Base-by-base conservation (phyloP, 1,284 basidiomycete species). In the Hymenochaete sp. region DNA sequence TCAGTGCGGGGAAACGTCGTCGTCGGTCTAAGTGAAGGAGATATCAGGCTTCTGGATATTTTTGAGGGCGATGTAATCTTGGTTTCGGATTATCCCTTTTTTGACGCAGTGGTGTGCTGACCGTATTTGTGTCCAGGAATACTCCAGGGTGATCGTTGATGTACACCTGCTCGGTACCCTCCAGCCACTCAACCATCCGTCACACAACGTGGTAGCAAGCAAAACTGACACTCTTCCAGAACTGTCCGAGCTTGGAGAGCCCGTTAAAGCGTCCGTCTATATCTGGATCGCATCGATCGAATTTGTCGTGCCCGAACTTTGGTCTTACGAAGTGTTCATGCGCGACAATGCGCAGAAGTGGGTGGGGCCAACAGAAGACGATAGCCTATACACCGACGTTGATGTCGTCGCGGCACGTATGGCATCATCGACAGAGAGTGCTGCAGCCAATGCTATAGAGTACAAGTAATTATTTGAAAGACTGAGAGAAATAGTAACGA, bases 271-370 rank as follows among this genome's bases (percentile, higher is more conserved):
- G 0, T 69, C 83, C 52, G 81, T 82, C 1, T 93, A 93, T 59
- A 68, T 90, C 24, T 93, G 80, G 75, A 59, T 56, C n/a, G 60
- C 56, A 2, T 59, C 71, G 0, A 44, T 68, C 5, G 53, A 60
- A 0, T 52, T 62, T 10, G 66, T 93, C 8, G 67, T 77, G 29
- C 68, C 75, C 0, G 65, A 69, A 16, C 62, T 86, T 1, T 95
- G 92, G 91, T 75, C 76, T 13, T 92, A 79, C 57, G 77, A 77
- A 10, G 73, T 77, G 5, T 90, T 91, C 54, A 70, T 89, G 22
- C 61, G 64, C 53, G 69, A 79, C 39, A 81, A 75, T 50, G 77
- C 82, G 2, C 76, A 74, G 70, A 82, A 80, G 50, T 90, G 86
- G 86, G 70, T 83, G 36, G 75, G 72, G 6, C 60, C 44, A 3